phyloP scores from a whole-genome alignment of 108 stramenopile species.

The Aurantiochytrium sp. region DNA sequence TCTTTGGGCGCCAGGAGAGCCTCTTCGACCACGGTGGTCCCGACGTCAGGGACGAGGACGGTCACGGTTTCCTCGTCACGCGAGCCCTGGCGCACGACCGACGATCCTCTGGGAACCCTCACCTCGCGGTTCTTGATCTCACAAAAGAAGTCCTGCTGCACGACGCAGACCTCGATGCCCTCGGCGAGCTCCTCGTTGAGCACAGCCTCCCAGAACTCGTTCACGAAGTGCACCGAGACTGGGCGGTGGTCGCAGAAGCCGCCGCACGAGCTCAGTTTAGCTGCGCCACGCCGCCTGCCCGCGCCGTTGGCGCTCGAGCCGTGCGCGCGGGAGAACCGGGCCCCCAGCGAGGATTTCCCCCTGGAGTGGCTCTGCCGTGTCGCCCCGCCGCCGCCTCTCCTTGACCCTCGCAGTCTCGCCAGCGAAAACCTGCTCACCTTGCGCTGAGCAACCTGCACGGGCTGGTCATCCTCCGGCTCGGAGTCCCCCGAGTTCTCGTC shows the following conservation, averaged over 20 bases:
- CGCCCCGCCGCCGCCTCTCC: too few species aligned
- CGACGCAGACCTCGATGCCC: background rate
- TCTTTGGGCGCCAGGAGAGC: background rate
- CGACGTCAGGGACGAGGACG: background rate
- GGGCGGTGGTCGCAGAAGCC: background rate
- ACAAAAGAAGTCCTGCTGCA: background rate
- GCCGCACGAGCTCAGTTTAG: background rate
- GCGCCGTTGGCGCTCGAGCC: too few species aligned
- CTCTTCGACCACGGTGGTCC: background rate
- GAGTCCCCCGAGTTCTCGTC: too few species aligned
- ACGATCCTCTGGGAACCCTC: background rate
- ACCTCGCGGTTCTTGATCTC: background rate
- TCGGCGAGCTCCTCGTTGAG: background rate
- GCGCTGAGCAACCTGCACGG: too few species aligned
- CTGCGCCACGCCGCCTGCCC: too few species aligned
- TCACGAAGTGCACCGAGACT: background rate
- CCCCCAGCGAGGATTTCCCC: too few species aligned
- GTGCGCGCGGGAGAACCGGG: too few species aligned
- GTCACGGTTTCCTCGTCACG: background rate
- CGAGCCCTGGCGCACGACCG: background rate
- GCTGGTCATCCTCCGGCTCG: too few species aligned
- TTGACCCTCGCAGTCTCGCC: too few species aligned
- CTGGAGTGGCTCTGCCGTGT: too few species aligned
- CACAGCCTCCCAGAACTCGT: background rate
- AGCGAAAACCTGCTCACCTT: too few species aligned